Percentiles rank a stretch among this genome's conserved stretches.
phyloP scores from a whole-genome alignment of 441 rosid genomes.

The Jatropha podagrica region DNA sequence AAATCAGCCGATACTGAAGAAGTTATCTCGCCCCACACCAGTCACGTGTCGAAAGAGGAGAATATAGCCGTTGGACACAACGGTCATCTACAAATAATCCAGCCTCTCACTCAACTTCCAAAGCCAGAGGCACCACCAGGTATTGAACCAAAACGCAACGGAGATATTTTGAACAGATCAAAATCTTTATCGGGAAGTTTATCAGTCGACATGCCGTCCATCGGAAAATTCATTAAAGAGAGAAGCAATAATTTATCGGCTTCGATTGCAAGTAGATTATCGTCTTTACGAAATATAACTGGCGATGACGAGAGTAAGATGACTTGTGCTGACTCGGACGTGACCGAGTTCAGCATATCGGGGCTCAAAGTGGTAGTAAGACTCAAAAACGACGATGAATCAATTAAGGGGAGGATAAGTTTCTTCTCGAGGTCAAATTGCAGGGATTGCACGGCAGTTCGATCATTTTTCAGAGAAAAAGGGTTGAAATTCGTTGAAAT shows the following conservation, averaged over 20 bases:
- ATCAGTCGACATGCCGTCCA: slow-evolving; percentile 41
- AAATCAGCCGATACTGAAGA: slow-evolving; percentile 3
- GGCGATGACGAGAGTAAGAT: slow-evolving; percentile 12
- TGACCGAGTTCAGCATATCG: slow-evolving; percentile 62
- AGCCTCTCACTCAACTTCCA: slow-evolving; percentile 68
- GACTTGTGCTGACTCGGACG: slow-evolving; percentile 34
- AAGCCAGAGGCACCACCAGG: slow-evolving; percentile 76
- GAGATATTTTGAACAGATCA: slow-evolving; percentile 21
- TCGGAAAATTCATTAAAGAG: slow-evolving; percentile 56
- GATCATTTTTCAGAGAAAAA: slow-evolving; percentile 52
- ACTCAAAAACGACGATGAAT: slow-evolving; percentile 39
- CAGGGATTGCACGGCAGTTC: slow-evolving; percentile 76
- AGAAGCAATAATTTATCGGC: slow-evolving; percentile 55
- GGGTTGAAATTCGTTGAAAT: slow-evolving; percentile 69
- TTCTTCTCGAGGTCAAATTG: slow-evolving; percentile 82
- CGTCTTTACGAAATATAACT: slow-evolving; percentile 29
- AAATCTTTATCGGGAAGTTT: slow-evolving; percentile 36
- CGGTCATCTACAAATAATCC: slow-evolving; percentile 28
- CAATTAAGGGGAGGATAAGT: slow-evolving; percentile 48
- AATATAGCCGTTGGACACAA: slow-evolving; percentile 3
- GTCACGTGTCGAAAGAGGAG: not conserved
- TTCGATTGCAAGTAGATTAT: slow-evolving; percentile 51
- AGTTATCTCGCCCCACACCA: not conserved
- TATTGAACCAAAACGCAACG: slow-evolving; percentile 13
- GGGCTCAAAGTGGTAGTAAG: slow-evolving; percentile 74